Percentiles rank a stretch among this genome's conserved stretches.
Evolutionary conservation across 371 early-diverging fungal species (phyloP).

Genomic region (Gilbertella persicaria): DNA sequence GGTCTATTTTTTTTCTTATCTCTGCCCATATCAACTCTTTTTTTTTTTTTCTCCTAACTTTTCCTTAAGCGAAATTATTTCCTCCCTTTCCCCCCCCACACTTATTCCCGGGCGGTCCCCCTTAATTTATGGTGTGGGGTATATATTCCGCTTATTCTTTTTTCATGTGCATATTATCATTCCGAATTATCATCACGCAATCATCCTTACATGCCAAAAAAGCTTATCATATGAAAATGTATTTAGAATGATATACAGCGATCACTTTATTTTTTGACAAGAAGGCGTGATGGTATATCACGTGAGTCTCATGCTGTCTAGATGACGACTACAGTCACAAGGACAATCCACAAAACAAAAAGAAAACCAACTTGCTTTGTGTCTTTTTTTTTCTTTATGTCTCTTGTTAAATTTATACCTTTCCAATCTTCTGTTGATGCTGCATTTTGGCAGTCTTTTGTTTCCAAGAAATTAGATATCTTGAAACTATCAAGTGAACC

Average conservation of each 20-base stretch:
- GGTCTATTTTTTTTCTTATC: constrained; percentile 5
- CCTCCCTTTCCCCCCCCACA: constrained; percentile 4
- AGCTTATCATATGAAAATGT: constrained; percentile 7
- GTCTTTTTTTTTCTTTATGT: constrained; percentile 21
- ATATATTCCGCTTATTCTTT: constrained; percentile 14
- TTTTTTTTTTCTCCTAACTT: constrained; percentile 4
- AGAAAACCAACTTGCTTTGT: neutral
- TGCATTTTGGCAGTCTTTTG: constrained; percentile 87
- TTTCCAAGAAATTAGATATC: constrained; percentile 79
- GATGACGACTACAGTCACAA: too few relatives aligned
- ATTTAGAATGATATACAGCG: neutral
- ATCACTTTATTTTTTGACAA: too few relatives aligned
- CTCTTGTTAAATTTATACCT: constrained; percentile 74
- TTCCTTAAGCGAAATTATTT: neutral
- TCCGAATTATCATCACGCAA: constrained; percentile 32
- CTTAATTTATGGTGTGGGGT: constrained; percentile 11
- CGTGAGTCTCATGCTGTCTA: too few relatives aligned
- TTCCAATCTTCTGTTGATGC: constrained; percentile 85
- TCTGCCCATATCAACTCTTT: constrained; percentile 11
- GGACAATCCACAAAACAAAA: neutral
- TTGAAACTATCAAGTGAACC: constrained; percentile 73
- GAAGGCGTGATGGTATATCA: too few relatives aligned
- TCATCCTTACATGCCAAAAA: neutral
- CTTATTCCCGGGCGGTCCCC: neutral
- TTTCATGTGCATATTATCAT: constrained; percentile 19